A percentile compares a stretch with the other conserved stretches of the same genome.
These are phyloP conservation scores for Epicoccum nigrum DNA, from an alignment of 2,329 filamentous ascomycete species.

Conservation along the genomic window DNA sequence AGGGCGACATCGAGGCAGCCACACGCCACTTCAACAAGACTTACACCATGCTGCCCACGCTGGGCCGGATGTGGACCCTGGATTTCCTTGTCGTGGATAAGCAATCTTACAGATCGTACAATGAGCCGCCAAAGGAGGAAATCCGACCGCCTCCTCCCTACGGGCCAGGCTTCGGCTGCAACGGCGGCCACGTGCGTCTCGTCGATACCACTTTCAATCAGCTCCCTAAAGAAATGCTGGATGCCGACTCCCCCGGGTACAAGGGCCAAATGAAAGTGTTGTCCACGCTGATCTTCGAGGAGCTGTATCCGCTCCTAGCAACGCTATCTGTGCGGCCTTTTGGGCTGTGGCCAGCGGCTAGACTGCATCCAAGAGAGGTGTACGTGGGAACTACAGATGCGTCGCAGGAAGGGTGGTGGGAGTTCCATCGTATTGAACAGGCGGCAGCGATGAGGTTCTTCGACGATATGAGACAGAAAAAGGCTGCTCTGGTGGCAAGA, in stretches of 20 bases:
- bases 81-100: conserved; percentile 4
- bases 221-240: neutral
- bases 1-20: conserved; percentile 26
- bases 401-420: neutral
- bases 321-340: neutral
- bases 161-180: neutral
- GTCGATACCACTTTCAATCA: neutral
- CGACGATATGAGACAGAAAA: neutral
- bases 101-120: neutral
- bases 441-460: neutral
- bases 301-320: neutral
- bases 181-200: neutral
- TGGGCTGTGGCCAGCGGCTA: neutral
- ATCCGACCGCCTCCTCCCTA: neutral
- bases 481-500: neutral
- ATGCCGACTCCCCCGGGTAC: neutral
- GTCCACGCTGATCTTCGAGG: neutral
- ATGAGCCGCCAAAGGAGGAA: neutral
- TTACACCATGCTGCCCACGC: neutral
- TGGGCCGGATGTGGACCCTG: neutral
- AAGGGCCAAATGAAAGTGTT: conserved; percentile 1
- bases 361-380: neutral
- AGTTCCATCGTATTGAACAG: neutral
- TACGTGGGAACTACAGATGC: neutral
- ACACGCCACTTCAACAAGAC: conserved; percentile 6